Evolutionary conservation across 2,329 filamentous ascomycete species (phyloP), one percentile per base, ranked within the genome.

Genomic region (Penicillium sclerotiorum): DNA sequence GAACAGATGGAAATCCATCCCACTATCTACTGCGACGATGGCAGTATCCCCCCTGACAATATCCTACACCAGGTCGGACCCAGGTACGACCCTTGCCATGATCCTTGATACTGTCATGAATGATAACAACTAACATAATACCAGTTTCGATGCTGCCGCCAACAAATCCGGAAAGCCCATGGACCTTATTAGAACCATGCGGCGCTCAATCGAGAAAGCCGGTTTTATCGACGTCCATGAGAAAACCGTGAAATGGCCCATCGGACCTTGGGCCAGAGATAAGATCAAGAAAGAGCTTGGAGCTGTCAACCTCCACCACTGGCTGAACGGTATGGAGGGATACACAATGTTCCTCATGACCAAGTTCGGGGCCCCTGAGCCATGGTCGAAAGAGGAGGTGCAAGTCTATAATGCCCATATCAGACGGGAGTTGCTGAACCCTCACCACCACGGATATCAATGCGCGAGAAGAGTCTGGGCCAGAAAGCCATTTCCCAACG

Each of bases 321-420:
- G 43, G 43, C 43, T 45, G 22, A 36, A 32, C 21, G 43, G 43
- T 15, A 45, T 45, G 22, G 43, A 45, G 18, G 43, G 43, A 9
- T 45, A 45, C 9, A 36, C 43, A 4, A 45, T 45, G 43, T 45
- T 36, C 18, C 32, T 45, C 11, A 35, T 45, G 30, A 45, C 43
- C 8, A 45, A 45, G 7, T 45, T 36, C n/a, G 43, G 43, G 9
- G n/a, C 25, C n/a, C 43, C 43, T 5, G 23, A 25, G 13, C 43
- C 43, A 5, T 45, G 43, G 43, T 20, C 20, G 11, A 13, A 21
- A 21, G 21, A 37, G 9, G 43, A 45, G 23, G 43, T 45, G 9
- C 43, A 36, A 3, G 43, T 45, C 8, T 45, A 45, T 23, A 37
- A 36, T 25, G 21, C 43, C 18, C 22, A 36, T 22, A 45, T 45